Conservation (phyloP, 2,329 filamentous ascomycete species). For the Coniochaeta sp. region DNA sequence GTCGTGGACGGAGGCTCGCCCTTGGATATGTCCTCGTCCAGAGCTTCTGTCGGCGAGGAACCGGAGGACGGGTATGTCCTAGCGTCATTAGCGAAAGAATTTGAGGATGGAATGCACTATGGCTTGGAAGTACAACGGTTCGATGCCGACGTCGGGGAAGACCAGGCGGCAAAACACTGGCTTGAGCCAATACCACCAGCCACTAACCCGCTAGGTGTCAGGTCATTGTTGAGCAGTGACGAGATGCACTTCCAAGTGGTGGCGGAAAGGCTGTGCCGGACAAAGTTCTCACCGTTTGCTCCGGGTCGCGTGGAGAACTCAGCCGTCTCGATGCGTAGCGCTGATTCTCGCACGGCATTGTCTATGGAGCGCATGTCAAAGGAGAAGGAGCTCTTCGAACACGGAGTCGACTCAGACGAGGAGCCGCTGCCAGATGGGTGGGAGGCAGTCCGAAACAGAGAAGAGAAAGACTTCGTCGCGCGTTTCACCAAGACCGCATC, state of each 20-base stretch:
- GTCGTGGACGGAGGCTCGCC: constrained; percentile 62
- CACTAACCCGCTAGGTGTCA: constrained; percentile 44
- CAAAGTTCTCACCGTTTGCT: constrained; percentile 45
- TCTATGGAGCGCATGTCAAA: constrained; percentile 62
- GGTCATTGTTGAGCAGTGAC: constrained; percentile 53
- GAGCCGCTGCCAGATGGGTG: constrained; percentile 48
- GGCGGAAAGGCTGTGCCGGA: constrained; percentile 54
- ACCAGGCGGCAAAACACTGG: constrained; percentile 54
- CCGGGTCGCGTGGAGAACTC: constrained; percentile 32
- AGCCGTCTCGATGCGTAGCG: constrained; percentile 37
- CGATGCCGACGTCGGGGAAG: constrained; percentile 65
- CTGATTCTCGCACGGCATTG: constrained; percentile 58
- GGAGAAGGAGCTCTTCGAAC: constrained; percentile 62
- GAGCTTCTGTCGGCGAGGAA: constrained; percentile 40
- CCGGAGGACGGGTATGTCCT: constrained; percentile 74
- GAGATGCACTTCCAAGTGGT: constrained; percentile 59
- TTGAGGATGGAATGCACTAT: constrained; percentile 45
- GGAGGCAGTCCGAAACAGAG: constrained; percentile 61
- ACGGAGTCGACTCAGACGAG: constrained; percentile 44
- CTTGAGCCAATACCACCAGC: constrained; percentile 33
- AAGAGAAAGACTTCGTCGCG: constrained; percentile 75
- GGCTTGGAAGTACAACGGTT: constrained; percentile 83
- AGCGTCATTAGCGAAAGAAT: constrained; percentile 63
- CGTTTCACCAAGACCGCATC: constrained; percentile 66
- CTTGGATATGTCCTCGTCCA: constrained; percentile 38